Conservation (phyloP, 2,329 filamentous ascomycete species). For the Penicillium sp. region DNA sequence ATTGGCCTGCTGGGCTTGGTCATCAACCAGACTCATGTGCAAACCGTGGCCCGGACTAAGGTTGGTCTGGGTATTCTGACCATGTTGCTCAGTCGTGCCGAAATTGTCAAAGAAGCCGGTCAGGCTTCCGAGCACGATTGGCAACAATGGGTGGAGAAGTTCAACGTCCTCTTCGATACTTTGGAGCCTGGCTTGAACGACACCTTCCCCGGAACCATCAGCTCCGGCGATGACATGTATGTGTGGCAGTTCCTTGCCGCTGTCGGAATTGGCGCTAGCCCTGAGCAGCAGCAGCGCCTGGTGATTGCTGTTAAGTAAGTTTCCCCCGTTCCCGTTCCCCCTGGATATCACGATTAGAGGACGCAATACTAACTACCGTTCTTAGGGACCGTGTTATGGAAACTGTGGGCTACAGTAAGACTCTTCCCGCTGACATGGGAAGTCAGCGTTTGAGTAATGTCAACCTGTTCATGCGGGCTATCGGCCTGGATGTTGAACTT, state of each 20-base stretch:
- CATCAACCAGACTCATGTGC: conserved; percentile 77
- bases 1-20: conserved; percentile 86
- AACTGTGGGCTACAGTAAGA: conserved; percentile 86
- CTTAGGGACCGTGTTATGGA: conserved; percentile 85
- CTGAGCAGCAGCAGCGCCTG: conserved; percentile 91
- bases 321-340: conserved; percentile 35
- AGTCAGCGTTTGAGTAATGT: conserved; percentile 84
- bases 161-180: conserved; percentile 83
- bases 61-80: conserved; percentile 89
- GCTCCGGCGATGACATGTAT: conserved; percentile 88
- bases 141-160: conserved; percentile 80
- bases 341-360: neutral
- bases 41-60: conserved; percentile 80
- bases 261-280: conserved; percentile 88
- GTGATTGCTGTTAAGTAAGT: conserved; percentile 86
- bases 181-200: conserved; percentile 80
- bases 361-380: conserved; percentile 18
- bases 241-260: conserved; percentile 98
- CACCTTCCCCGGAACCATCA: conserved; percentile 90
- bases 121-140: conserved; percentile 71
- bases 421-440: conserved; percentile 82
- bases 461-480: conserved; percentile 97
- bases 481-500: conserved; percentile 93
- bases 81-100: conserved; percentile 90
- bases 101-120: conserved; percentile 83